Conservation (phyloP, 176 grass and related monocot species). For the Carex scoparia region DNA sequence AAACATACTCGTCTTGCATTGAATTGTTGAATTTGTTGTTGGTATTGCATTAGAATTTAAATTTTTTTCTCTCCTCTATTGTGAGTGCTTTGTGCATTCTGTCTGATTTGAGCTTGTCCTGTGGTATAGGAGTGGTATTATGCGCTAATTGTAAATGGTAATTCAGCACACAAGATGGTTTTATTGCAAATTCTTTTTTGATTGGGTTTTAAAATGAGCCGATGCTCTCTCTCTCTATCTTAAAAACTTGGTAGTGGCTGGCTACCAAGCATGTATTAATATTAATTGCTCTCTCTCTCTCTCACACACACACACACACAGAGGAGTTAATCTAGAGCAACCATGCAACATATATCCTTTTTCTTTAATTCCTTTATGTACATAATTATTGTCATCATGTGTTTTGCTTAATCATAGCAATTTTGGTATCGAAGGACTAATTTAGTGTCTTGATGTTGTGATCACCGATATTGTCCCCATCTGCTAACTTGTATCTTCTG, state of each 20-base stretch:
- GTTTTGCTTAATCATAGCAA: not conserved
- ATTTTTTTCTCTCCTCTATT: not conserved
- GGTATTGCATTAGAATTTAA: not conserved
- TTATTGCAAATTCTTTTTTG: not conserved
- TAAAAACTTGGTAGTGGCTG: too few relatives aligned
- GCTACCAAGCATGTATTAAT: too few relatives aligned
- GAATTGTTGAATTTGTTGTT: not conserved
- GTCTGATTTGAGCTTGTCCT: not conserved
- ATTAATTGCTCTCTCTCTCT: too few relatives aligned
- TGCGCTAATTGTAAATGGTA: not conserved
- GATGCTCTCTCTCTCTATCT: not conserved
- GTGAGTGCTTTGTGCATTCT: not conserved
- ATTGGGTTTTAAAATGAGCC: not conserved
- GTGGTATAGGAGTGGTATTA: not conserved
- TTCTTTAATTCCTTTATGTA: not conserved
- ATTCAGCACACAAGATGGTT: not conserved
- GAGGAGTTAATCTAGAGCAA: not conserved
- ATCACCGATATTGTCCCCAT: not conserved
- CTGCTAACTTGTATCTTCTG: conserved; percentile 20
- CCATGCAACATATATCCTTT: not conserved
- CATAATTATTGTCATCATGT: not conserved
- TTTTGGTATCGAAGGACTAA: not conserved
- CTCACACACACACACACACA: too few relatives aligned
- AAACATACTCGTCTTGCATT: not conserved
- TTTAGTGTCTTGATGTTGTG: not conserved